Base-by-base conservation (phyloP, 2,329 filamentous ascomycete species). In the Cytospora leucostoma region DNA sequence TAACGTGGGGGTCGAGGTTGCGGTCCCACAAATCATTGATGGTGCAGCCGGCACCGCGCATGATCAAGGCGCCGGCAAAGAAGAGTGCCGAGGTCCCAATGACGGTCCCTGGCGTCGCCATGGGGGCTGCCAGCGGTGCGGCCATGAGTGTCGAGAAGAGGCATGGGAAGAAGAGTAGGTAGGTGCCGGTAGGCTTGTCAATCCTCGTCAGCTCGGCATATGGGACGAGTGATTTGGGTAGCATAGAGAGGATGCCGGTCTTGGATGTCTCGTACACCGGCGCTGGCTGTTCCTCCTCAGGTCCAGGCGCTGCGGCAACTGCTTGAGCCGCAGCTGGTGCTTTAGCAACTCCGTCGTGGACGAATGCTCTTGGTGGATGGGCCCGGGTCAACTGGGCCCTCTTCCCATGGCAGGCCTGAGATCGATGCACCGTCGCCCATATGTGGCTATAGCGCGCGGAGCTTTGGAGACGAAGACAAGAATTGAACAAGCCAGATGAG, bases 11-110 rank as follows among this genome's bases (percentile, higher is more conserved):
- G 75, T 97, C 93, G 17, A 96, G 87, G 69, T 95, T 90, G 61
- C 91, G 86, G 75, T 96, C 93, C 90, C 92, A 93, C 57, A 96
- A 85, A 73, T 97, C 93, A 73, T 96, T 96, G 77, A 96, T 92
- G 19, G 90, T 90, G 75, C 93, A 96, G 58, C 92, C 92, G 21
- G 92, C 91, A 56, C 93, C 90, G 65, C 93, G 89, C 90, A 96
- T 95, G 68, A 96, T 84, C 52, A 96, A 74, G 4, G 91, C 90
- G 57, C 92, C 92, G 2, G 86, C 81, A 70, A 90, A 84, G 77
- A 96, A 95, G 55, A 95, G 83, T 2, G 84, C 71, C 1, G 84
- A 83, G 0, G 88, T 92, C 56, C 85, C 82, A 35, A 89, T 68
- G 19, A 92, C 86, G 13, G 87, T 79, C 6, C 79, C 72, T 0